Conservation (phyloP, 2,329 filamentous ascomycete genomes). For the Scedosporium boydii region DNA sequence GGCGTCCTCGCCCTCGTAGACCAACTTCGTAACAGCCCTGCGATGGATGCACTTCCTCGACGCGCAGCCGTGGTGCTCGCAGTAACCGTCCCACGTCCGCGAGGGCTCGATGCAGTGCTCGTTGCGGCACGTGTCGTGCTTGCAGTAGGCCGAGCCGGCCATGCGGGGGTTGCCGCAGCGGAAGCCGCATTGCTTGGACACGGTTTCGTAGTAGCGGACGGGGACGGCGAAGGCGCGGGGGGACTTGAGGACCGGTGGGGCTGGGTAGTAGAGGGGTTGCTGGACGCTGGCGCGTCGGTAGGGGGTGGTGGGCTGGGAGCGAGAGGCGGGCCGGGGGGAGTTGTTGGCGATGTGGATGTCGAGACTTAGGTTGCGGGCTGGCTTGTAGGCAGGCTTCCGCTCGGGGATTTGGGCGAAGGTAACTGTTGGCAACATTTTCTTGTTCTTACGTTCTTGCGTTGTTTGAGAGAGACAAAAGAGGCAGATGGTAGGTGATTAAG, state of each 20-base stretch:
- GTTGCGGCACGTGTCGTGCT: constrained; percentile 2
- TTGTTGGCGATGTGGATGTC: not conserved
- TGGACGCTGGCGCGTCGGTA: not conserved
- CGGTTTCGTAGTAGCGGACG: not conserved
- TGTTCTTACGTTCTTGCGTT: too few species aligned
- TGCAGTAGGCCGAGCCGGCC: not conserved
- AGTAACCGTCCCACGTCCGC: not conserved
- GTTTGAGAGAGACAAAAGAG: too few species aligned
- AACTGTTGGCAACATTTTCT: too few species aligned
- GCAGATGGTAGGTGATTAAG: too few species aligned
- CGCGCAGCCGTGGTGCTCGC: constrained; percentile 2
- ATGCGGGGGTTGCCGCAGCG: not conserved
- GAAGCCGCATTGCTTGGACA: not conserved
- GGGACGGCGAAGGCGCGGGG: not conserved
- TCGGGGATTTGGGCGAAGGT: not conserved
- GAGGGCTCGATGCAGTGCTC: not conserved
- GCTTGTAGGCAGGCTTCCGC: not conserved
- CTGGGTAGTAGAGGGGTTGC: not conserved
- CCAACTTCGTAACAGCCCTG: not conserved
- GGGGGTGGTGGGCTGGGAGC: not conserved
- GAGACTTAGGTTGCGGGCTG: not conserved
- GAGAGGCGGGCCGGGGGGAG: not conserved
- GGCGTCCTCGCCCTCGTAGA: not conserved
- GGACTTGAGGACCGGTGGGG: not conserved
- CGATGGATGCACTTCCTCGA: not conserved